Evolutionary conservation across 306 rosid species (phyloP).

Genomic region (Lagenaria siceraria): DNA sequence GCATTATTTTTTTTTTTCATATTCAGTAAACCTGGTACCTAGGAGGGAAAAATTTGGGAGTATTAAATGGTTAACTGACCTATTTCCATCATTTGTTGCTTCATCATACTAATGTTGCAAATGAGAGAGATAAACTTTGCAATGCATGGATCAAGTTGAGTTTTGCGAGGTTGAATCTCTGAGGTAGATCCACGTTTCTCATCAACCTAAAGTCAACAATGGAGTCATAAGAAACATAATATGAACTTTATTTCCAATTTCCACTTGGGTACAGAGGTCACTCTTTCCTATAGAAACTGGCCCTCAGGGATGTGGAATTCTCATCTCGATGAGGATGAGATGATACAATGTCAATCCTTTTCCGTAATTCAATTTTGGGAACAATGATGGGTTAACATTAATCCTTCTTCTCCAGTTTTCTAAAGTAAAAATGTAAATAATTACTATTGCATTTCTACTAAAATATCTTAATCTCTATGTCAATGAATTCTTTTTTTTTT

Average conservation of each 20-base stretch:
- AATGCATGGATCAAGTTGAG: conserved; percentile 57
- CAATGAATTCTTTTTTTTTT: not conserved
- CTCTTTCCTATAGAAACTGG: not conserved
- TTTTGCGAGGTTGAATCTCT: conserved; percentile 45
- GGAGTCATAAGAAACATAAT: conserved; percentile 13
- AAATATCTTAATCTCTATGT: not conserved
- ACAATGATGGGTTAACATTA: not conserved
- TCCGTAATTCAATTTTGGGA: not conserved
- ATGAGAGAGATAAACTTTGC: conserved; percentile 83
- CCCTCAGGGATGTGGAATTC: not conserved
- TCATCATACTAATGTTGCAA: conserved; percentile 92
- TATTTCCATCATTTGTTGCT: conserved; percentile 98
- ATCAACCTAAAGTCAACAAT: conserved; percentile 35
- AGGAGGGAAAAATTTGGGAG: not conserved
- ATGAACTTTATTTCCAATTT: not conserved
- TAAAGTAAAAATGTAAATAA: not conserved
- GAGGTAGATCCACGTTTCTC: conserved; percentile 22
- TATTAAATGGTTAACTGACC: conserved; percentile 35
- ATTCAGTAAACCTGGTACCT: not conserved
- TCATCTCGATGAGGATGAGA: not conserved
- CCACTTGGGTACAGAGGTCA: not conserved
- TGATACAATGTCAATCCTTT: not conserved
- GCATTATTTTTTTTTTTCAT: not conserved
- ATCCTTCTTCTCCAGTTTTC: not conserved
- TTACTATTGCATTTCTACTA: not conserved